Conservation (phyloP, 345 rosid genomes). For the Linum lewisii region DNA sequence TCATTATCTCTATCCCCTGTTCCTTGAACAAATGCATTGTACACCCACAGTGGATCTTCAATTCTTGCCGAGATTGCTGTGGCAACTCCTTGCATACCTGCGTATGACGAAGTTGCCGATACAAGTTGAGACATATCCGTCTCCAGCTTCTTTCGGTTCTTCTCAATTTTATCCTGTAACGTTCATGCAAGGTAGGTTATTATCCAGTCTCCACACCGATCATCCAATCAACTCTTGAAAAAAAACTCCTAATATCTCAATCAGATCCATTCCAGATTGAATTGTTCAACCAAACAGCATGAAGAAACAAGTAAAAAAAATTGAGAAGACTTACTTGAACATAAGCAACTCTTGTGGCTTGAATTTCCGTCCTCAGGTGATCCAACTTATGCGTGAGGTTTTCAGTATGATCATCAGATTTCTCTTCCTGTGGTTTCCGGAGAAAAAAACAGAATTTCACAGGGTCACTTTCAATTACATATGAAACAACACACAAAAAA, state of each 20-base stretch:
- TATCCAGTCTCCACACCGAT: no score
- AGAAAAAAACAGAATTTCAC: neutral
- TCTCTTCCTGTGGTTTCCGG: slow-evolving; percentile 44
- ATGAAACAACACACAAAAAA: neutral
- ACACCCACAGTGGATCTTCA: slow-evolving; percentile 45
- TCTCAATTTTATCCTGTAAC: slow-evolving; percentile 59
- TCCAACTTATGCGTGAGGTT: slow-evolving; percentile 51
- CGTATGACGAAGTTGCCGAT: slow-evolving; percentile 28
- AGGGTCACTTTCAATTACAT: neutral
- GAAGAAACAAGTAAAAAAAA: neutral
- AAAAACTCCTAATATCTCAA: neutral
- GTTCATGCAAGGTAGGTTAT: neutral
- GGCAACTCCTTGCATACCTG: slow-evolving; percentile 27
- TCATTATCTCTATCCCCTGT: slow-evolving; percentile 58
- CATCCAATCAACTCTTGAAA: neutral
- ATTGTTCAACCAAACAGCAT: neutral
- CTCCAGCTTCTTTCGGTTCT: slow-evolving; percentile 50
- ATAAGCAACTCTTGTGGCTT: slow-evolving; percentile 51
- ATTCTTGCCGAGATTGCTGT: slow-evolving; percentile 35
- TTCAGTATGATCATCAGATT: slow-evolving; percentile 30
- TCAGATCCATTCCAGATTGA: no score
- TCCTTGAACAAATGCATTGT: slow-evolving; percentile 44
- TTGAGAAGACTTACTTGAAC: slow-evolving; percentile 38
- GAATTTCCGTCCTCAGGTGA: slow-evolving; percentile 73
- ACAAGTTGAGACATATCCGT: slow-evolving; percentile 31